phyloP scores from a whole-genome alignment of 2,329 filamentous ascomycete species.

The Dryadomyces quercivorus region DNA sequence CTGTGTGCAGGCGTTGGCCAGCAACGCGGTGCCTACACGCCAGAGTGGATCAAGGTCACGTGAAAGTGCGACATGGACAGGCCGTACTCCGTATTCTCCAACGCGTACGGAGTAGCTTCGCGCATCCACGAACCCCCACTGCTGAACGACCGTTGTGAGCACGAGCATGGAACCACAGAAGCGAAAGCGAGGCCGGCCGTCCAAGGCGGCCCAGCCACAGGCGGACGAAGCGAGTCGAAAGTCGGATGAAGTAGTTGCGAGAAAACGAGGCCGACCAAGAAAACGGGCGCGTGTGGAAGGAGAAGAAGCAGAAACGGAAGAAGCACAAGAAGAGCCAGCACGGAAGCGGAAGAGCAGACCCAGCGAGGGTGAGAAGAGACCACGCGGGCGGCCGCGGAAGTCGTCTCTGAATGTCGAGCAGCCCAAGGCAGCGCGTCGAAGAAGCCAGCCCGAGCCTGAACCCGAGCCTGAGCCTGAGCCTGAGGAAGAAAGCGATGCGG shows the following conservation, averaged over 20 bases:
- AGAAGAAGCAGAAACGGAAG: neutral
- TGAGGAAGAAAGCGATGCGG: neutral
- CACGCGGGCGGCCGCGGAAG: neutral
- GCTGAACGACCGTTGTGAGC: too few species aligned
- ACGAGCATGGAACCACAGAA: neutral
- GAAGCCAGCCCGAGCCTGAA: neutral
- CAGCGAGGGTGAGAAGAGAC: neutral
- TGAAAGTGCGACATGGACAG: too few species aligned
- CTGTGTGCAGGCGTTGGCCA: too few species aligned
- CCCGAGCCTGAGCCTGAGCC: neutral
- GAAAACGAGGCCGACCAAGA: neutral
- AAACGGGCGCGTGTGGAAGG: neutral
- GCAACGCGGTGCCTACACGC: too few species aligned
- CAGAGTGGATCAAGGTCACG: too few species aligned
- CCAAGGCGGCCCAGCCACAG: neutral
- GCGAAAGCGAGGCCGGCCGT: neutral
- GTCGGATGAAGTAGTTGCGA: too few species aligned
- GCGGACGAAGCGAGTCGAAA: neutral
- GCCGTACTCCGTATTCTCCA: too few species aligned
- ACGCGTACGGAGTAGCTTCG: too few species aligned
- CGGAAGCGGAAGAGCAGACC: neutral
- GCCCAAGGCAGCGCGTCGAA: neutral
- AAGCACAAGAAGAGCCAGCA: neutral
- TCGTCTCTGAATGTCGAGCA: too few species aligned
- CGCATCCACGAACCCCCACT: too few species aligned